Percentiles rank a stretch among this genome's conserved stretches.
Conservation (phyloP, 768 basidiomycete species). For the Agrocybe chaxingu region DNA sequence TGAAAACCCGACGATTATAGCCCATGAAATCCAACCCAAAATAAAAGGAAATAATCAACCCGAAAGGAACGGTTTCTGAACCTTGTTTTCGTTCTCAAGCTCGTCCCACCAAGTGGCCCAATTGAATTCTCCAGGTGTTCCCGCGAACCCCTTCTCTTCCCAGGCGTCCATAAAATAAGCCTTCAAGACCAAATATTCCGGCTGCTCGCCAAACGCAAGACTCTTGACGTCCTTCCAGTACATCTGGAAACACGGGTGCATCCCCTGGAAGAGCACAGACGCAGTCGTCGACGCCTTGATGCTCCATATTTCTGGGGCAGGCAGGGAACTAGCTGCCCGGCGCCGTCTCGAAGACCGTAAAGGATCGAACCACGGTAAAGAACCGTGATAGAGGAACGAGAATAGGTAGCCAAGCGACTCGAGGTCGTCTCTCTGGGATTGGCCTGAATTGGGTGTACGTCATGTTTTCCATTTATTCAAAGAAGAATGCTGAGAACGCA, state of each 20-base stretch:
- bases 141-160: conserved; percentile 4
- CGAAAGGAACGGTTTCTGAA: no score
- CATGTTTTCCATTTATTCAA: neutral
- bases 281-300: conserved; percentile 26
- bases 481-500: conserved; percentile 9
- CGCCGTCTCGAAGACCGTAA: neutral
- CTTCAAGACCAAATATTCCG: conserved; percentile 23
- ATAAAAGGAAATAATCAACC: no score
- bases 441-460: conserved; percentile 14
- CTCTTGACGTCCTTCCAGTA: conserved; percentile 28
- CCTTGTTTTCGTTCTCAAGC: no score
- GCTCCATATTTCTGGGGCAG: conserved; percentile 17
- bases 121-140: conserved; percentile 13
- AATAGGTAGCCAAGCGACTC: conserved; percentile 34
- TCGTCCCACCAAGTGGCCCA: neutral
- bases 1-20: no score
- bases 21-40: no score
- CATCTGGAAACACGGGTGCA: conserved; percentile 23
- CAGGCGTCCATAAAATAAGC: conserved; percentile 20
- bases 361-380: conserved; percentile 26
- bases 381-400: conserved; percentile 26
- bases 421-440: conserved; percentile 33
- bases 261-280: conserved; percentile 21
- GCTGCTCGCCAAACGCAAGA: conserved; percentile 27
- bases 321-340: neutral